These are phyloP conservation scores for Termitomyces sp. DNA, from an alignment of 768 basidiomycete species.

Conservation along the genomic window DNA sequence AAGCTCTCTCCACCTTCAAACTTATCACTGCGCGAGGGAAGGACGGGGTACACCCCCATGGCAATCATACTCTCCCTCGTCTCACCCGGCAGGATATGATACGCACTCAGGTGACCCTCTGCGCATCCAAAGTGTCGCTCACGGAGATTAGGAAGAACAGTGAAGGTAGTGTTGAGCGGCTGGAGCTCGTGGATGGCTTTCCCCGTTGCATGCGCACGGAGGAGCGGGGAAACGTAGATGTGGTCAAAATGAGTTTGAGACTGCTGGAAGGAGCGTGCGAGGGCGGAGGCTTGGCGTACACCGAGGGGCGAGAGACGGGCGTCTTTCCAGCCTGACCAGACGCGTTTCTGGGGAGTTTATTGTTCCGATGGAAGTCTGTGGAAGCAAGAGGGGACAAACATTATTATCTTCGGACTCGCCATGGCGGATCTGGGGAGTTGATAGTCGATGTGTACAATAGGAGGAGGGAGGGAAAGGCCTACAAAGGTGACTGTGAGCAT, in stretches of 20 bases:
- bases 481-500: conserved; percentile 11
- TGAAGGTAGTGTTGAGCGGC: conserved; percentile 49
- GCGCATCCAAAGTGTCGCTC: conserved; percentile 72
- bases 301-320: conserved; percentile 69
- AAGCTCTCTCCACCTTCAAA: conserved; percentile 68
- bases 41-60: conserved; percentile 48
- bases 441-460: neutral
- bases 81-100: conserved; percentile 20
- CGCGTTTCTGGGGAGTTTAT: conserved; percentile 20
- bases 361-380: neutral
- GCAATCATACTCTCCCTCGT: conserved; percentile 40
- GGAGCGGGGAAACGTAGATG: conserved; percentile 65
- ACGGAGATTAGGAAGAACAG: conserved; percentile 47
- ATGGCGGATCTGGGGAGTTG: neutral
- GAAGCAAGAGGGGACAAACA: neutral
- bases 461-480: neutral
- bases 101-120: conserved; percentile 55
- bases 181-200: conserved; percentile 47
- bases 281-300: conserved; percentile 52
- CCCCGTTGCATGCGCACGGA: conserved; percentile 60
- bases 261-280: conserved; percentile 42
- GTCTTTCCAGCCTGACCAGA: conserved; percentile 80
- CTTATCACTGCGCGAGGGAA: conserved; percentile 37
- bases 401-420: conserved; percentile 6
- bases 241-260: conserved; percentile 39